Conservation (phyloP, 148 eudicot species). For the Nepenthes mirabilis region DNA sequence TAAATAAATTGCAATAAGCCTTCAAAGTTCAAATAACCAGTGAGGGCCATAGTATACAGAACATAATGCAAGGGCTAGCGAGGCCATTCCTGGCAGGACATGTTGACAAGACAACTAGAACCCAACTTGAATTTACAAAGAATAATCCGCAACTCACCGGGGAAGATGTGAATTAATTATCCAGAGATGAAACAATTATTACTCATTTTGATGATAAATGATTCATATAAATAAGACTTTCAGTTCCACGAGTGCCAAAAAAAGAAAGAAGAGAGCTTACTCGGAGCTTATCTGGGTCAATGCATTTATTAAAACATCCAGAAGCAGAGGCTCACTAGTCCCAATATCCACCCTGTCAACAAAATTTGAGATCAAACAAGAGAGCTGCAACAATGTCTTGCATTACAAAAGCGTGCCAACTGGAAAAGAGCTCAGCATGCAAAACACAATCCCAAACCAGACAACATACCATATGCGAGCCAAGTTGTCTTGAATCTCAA, state of each 20-base stretch:
- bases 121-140: too few relatives aligned
- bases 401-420: not conserved
- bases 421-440: not conserved
- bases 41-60: too few relatives aligned
- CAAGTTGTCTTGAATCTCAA: constrained; percentile 82
- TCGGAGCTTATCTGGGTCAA: constrained; percentile 88
- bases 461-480: constrained; percentile 77
- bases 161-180: too few relatives aligned
- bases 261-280: constrained; percentile 32
- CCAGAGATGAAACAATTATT: too few relatives aligned
- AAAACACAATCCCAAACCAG: not conserved
- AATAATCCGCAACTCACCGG: too few relatives aligned
- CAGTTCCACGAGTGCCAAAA: not conserved
- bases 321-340: constrained; percentile 61
- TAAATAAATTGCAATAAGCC: too few relatives aligned
- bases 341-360: constrained; percentile 86
- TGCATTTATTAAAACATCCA: constrained; percentile 74
- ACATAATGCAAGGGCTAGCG: too few relatives aligned
- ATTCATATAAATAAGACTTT: too few relatives aligned
- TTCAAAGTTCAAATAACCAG: too few relatives aligned
- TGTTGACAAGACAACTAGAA: too few relatives aligned
- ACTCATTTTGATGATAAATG: too few relatives aligned
- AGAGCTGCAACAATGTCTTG: not conserved
- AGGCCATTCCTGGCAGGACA: too few relatives aligned
- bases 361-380: constrained; percentile 5